Evolutionary conservation across 208 protist genomes (phyloP), one percentile per base, ranked within the genome.

Genomic region (Wallacemonas sp.): DNA sequence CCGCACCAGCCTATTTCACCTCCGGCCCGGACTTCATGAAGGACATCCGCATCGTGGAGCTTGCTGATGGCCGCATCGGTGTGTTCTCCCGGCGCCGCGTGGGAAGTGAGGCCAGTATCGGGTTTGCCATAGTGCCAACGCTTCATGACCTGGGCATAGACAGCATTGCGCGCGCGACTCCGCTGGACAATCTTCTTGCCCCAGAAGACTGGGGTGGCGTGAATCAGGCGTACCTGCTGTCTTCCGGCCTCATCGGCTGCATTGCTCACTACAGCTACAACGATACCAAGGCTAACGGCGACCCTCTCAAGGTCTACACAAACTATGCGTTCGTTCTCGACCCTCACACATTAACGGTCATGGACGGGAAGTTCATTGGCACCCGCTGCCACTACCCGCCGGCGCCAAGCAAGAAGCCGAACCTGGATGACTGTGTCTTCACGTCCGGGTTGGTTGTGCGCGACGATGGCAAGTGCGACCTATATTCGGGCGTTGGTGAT

Each of bases 371-470:
- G 55, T 50, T 75, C 17, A 83, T 83, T 53, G 77, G 77, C 41
- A 78, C 77, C 1, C 63, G 52, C 37, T 42, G 36, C 3, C 79
- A 66, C 66, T 83, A 78, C 62, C 77, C 77, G 4, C 5, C 53
- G 6, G 66, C 46, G 26, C 64, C 70, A 3, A 61, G 67, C 22
- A 83, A 83, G 58, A 52, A 48, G 19, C 68, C 63, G 0, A 19
- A 41, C 19, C 46, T 83, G 30, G 44, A 52, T 10, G 76, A 85
- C 37, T 85, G 79, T 60, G 75, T 71, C 27, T 85, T 85, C 52
- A 78, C 76, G 9, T 81, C 79, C 12, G 79, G 79, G 19, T 76
- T 85, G 17, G 72, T 77, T 1, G 79, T 85, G 79, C 79, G 79
- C 39, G 33, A 41, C 0, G 79, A 85, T 36, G 79, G 76, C 42